Evolutionary conservation across 1,139 yeast species (phyloP).

Genomic region (Zygoascus hellenicus): DNA sequence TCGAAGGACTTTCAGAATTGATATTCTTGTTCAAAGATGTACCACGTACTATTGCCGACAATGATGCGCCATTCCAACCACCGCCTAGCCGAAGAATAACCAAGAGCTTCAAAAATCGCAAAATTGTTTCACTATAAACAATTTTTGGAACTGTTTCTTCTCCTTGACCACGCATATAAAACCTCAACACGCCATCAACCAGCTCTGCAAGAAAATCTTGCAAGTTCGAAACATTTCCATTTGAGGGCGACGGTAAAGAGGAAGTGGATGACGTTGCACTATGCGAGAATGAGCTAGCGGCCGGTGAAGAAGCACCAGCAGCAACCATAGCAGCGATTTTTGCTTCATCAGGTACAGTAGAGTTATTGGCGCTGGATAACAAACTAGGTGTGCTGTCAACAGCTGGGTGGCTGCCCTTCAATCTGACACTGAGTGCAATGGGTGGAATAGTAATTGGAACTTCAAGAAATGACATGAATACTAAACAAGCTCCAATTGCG

Average conservation of each 20-base stretch:
- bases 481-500: slow-evolving; percentile 62
- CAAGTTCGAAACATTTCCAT: slow-evolving; percentile 23
- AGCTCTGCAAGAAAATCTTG: slow-evolving; percentile 51
- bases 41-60: slow-evolving; percentile 40
- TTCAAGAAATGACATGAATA: slow-evolving; percentile 55
- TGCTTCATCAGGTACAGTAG: slow-evolving; percentile 9
- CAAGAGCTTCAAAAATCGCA: slow-evolving; percentile 61
- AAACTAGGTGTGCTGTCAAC: slow-evolving; percentile 6
- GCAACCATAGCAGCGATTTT: slow-evolving; percentile 7
- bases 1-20: slow-evolving; percentile 25
- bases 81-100: slow-evolving; percentile 49
- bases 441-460: slow-evolving; percentile 58
- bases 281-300: slow-evolving; percentile 16
- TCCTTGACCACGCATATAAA: slow-evolving; percentile 54
- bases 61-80: slow-evolving; percentile 41
- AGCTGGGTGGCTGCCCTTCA: background rate
- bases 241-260: slow-evolving; percentile 20
- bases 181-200: slow-evolving; percentile 47
- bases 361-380: slow-evolving; percentile 6
- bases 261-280: slow-evolving; percentile 15
- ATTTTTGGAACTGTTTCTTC: slow-evolving; percentile 81
- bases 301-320: slow-evolving; percentile 1
- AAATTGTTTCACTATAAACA: slow-evolving; percentile 66
- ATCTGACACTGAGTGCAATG: slow-evolving; percentile 28
- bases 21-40: slow-evolving; percentile 24